Base-by-base conservation (phyloP, 768 basidiomycete species). In the Candolleomyces efflorescens region DNA sequence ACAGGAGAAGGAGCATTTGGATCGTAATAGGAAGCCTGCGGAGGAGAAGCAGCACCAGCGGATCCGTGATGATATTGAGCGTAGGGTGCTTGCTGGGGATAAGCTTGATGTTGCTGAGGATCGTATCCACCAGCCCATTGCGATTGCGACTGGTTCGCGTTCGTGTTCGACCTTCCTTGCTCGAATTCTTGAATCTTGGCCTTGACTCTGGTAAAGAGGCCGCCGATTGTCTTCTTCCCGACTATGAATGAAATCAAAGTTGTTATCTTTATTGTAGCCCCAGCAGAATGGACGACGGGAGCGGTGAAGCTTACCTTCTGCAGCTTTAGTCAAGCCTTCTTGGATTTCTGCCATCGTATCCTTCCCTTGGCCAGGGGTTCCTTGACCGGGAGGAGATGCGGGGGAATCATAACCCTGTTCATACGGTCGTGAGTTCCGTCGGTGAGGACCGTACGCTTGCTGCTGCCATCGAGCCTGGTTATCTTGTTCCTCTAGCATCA, bases 101-200 rank as follows among this genome's bases (percentile, higher is more conserved):
- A 32, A 32, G 32, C 7, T 23, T 49, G 37, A 18, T 55, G 22
- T 46, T 27, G 26, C 18, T 47, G 57, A 17, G 59, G 57, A 32
- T 55, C 60, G 18, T 59, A 57, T 26, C 60, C 48, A 49, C 62
- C 43, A 45, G 50, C 55, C 60, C 60, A 59, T 56, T 58, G 49
- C 36, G 55, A 48, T 37, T 39, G 56, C n/a, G n/a, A n/a, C n/a
- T n/a, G n/a, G n/a, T n/a, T n/a, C n/a, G n/a, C n/a, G 22, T 26
- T 15, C 23, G 32, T 36, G 22, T 53, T 58, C 17, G 59, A 53
- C 22, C 70, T 70, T 15, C 75, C 73, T 64, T 85, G 82, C 39
- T 92, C 90, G 60, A 84, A 84, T 64, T 92, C 92, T 64, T 89
- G 86, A 58, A 92, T 84, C 79, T 92, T 93, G 5, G 89, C 84